Base-by-base conservation (phyloP, 202 grass and related monocot species). In the Schoenoplectus tabernaemontani region DNA sequence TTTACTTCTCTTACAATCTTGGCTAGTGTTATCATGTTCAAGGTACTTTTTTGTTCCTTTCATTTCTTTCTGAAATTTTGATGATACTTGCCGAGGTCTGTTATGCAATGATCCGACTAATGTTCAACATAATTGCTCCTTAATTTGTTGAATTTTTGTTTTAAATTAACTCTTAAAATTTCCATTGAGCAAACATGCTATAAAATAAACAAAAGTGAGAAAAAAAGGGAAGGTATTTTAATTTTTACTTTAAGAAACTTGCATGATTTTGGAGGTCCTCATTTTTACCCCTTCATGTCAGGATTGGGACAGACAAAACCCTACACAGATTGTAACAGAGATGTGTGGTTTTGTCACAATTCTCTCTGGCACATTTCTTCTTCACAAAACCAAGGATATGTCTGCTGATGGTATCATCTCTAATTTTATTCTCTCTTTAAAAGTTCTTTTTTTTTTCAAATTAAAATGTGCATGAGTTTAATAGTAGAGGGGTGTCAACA, bases 331-430 rank as follows among this genome's bases (percentile, higher is more conserved):
- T n/a, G n/a, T n/a, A n/a, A n/a, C n/a, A n/a, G n/a, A n/a, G n/a
- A n/a, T n/a, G n/a, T n/a, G n/a, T n/a, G n/a, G n/a, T n/a, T n/a
- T n/a, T n/a, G n/a, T n/a, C n/a, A n/a, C n/a, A n/a, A n/a, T n/a
- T n/a, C n/a, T n/a, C n/a, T n/a, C n/a, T n/a, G n/a, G n/a, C n/a
- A n/a, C n/a, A n/a, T n/a, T n/a, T 85, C 84, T 93, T 2, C 91
- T 93, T 67, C 91, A 93, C 71, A 91, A 87, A 82, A 90, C 88
- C 53, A 90, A 93, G 32, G 91, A 89, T 83, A 93, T 93, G 91
- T 54, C 84, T 57, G 82, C 90, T 39, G 91, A 89, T 85, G 38
- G 33, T 77, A 72, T 0, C 76, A 32, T 59, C 47, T 13, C 24
- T 16, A 34, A 76, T 56, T 30, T 72, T 66, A 69, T 38, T 78